Evolutionary conservation across 352 stramenopile genomes (phyloP), one percentile per base, ranked within the genome.

Genomic region (Aphanomyces stellatus): DNA sequence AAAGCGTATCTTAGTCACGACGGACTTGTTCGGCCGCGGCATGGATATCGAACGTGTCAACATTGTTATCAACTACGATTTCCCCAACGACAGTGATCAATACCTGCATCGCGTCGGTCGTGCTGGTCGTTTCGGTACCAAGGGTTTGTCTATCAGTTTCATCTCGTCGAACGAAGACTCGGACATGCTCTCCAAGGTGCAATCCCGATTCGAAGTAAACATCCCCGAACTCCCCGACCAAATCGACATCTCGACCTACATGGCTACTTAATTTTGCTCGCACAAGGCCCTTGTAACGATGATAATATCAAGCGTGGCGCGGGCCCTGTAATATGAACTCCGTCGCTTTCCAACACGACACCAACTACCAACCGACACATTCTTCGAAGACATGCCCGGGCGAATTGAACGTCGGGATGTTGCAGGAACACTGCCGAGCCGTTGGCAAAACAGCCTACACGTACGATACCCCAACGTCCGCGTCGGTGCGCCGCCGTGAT

Each of bases 41-140:
- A 99, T 99, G 85, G 98, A 99, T 91, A 99, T 99, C 77, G 96
- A 99, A 83, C 94, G 96, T 76, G 97, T 99, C 53, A 99, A 99
- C 86, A 98, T 99, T 71, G 98, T 99, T 42, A 97, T 99, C 74
- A 99, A 99, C 90, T 99, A 99, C 80, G 98, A 99, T 77, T 99
- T 99, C 83, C 97, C 98, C 63, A 96, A 96, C 66, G 88, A 95
- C 76, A 90, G 85, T 43, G 97, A 99, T 84, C 93, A 99, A 78
- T 99, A 99, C 82, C 85, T 99, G 53, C 98, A 99, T 81, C 93
- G 98, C 73, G 89, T 99, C 28, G 97, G 97, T 69, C 94, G 98
- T 80, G 97, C 98, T 24, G 98, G 98, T 74, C 93, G 98, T 80
- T 99, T 99, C 76, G 98, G 98, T 71, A 99, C 97, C 57, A 99